Conservation (phyloP, 164 flowering plant genomes). For the Tetracentron sinense region DNA sequence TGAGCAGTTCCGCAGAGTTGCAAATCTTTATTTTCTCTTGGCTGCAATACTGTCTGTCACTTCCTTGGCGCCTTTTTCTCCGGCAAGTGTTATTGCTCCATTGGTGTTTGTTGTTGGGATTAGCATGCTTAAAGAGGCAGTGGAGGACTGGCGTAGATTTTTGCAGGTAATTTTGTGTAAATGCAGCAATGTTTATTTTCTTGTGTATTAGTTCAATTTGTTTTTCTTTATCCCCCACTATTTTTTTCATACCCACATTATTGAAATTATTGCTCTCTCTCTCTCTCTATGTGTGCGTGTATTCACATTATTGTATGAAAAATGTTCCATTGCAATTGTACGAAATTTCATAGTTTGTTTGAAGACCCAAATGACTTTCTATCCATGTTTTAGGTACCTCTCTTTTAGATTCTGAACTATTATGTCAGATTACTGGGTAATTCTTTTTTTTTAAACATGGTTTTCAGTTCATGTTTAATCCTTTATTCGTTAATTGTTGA, state of each 20-base stretch:
- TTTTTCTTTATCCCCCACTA: too few relatives aligned
- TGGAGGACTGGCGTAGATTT: conserved; percentile 67
- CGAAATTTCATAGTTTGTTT: neutral
- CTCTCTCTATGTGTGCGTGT: too few relatives aligned
- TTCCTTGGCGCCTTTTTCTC: conserved; percentile 35
- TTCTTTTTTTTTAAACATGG: too few relatives aligned
- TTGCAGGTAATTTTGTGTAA: conserved; percentile 36
- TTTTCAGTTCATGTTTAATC: too few relatives aligned
- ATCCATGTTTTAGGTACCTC: neutral
- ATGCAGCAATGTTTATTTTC: neutral
- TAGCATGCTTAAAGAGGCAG: conserved; percentile 60
- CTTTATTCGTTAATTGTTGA: neutral
- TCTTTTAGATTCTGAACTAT: neutral
- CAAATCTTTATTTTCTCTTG: conserved; percentile 62
- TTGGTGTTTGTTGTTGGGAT: conserved; percentile 61
- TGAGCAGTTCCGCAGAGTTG: conserved; percentile 71
- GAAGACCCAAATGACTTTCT: neutral
- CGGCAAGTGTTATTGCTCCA: conserved; percentile 51
- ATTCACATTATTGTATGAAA: too few relatives aligned
- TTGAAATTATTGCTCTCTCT: too few relatives aligned
- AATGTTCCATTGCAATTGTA: neutral
- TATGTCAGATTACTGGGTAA: too few relatives aligned
- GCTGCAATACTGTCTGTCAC: conserved; percentile 43
- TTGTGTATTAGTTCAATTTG: neutral
- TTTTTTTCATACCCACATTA: too few relatives aligned